Evolutionary conservation across 1,139 yeast species (phyloP), one percentile per base, ranked within the genome.

Genomic region (Candida anutae): DNA sequence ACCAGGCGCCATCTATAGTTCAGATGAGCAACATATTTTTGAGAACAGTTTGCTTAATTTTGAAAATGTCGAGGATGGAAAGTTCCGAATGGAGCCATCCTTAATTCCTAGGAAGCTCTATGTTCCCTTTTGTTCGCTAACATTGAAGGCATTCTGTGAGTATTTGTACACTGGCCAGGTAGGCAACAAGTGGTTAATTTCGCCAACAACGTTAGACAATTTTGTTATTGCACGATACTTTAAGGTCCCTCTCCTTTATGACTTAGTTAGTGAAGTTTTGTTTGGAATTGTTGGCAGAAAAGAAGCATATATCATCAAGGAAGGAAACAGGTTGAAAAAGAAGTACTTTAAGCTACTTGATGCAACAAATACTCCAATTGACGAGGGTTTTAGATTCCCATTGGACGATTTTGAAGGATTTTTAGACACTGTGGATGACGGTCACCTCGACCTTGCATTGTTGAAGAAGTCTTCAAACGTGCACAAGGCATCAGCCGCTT

Each of bases 101-200:
- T 56, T 74, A 31, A 64, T 77, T 21, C 90, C 93, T 11, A 61
- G 93, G 34, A 66, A 75, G 13, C 48, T 81, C 18, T 80, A 77
- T 40, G 48, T 81, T 36, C 90, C 93, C 5, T 78, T 77, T 54
- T 52, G 76, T 2, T 73, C 79, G 1, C 48, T 56, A 2, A 69
- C 84, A 0, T 71, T 80, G 8, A 65, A 63, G 32, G 85, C 84
- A 1, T 71, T 80, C 40, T 62, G 80, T 24, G 90, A 81, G 43
- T 81, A 74, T 48, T 60, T 81, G 35, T 79, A 77, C 43, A 80
- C 88, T 5, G 93, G 90, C 1, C 87, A 80, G 50, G 71, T 81
- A 19, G 85, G 84, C 19, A 74, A 77, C 33, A 77, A 72, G 40
- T 80, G 88, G 88, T 53, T 66, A 10, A 52, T 80, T 20, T 60